Evolutionary conservation across 768 basidiomycete species (phyloP).

Genomic region (Phlebiopsis flavidoalba): DNA sequence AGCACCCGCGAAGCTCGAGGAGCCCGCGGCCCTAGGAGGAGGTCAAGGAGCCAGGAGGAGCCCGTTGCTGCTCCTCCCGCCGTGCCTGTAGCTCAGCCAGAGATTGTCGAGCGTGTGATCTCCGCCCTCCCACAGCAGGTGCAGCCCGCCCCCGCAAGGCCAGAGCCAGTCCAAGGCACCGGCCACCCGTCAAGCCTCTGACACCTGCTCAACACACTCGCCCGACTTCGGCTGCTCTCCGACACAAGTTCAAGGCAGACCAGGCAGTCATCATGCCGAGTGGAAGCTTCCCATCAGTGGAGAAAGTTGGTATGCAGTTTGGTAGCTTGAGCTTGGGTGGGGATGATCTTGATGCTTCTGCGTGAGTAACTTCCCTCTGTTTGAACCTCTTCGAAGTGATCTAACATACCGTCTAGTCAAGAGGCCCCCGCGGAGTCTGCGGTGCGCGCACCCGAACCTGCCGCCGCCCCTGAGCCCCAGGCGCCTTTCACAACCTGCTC

Average conservation of each 20-base stretch:
- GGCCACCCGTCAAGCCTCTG: constrained; percentile 28
- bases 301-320: constrained; percentile 88
- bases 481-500: constrained; percentile 22
- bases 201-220: constrained; percentile 46
- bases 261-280: constrained; percentile 81
- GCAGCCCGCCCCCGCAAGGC: constrained; percentile 14
- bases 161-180: constrained; percentile 25
- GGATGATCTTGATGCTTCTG: constrained; percentile 47
- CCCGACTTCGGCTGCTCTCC: constrained; percentile 47
- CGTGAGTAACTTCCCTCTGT: constrained; percentile 36
- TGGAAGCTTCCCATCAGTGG: constrained; percentile 54
- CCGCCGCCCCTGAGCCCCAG: constrained; percentile 13
- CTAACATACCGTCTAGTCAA: constrained; percentile 9
- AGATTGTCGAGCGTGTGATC: constrained; percentile 10
- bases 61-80: constrained; percentile 13
- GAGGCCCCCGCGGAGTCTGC: constrained; percentile 30
- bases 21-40: constrained; percentile 6
- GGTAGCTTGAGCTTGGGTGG: constrained; percentile 77
- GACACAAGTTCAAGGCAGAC: constrained; percentile 67
- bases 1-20: background rate
- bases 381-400: background rate
- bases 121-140: constrained; percentile 14
- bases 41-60: constrained; percentile 3
- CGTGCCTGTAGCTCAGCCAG: constrained; percentile 13
- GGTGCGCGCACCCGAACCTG: constrained; percentile 14